Conservation (phyloP, 2,329 filamentous ascomycete species). For the Paracoccidioides brasiliensis region DNA sequence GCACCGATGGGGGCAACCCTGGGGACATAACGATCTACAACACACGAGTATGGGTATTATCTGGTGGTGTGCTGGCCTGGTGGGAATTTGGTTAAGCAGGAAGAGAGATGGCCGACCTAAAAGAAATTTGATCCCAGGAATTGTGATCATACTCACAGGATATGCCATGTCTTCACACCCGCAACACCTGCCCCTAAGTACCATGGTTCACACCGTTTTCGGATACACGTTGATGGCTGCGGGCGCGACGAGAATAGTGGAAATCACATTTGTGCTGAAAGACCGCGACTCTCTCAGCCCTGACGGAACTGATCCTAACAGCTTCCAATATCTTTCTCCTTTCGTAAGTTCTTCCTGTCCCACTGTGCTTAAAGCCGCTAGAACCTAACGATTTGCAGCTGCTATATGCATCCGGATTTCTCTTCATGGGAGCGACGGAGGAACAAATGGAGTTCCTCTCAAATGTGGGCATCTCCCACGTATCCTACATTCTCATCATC, state of each 20-base stretch:
- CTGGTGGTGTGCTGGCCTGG: slow-evolving; percentile 90
- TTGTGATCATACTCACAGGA: slow-evolving; percentile 83
- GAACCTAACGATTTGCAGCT: slow-evolving; percentile 41
- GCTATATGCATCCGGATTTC: slow-evolving; percentile 79
- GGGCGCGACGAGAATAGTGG: slow-evolving; percentile 71
- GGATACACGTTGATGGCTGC: slow-evolving; percentile 92
- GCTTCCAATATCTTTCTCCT: slow-evolving; percentile 57
- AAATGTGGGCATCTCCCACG: slow-evolving; percentile 65
- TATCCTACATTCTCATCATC: slow-evolving; percentile 82
- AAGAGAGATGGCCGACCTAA: slow-evolving; percentile 73
- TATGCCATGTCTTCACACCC: slow-evolving; percentile 93
- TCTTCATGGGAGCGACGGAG: slow-evolving; percentile 96
- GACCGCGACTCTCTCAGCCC: slow-evolving; percentile 54
- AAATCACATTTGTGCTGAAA: slow-evolving; percentile 74
- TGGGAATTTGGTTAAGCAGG: slow-evolving; percentile 83
- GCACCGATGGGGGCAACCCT: slow-evolving; percentile 78
- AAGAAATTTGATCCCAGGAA: slow-evolving; percentile 82
- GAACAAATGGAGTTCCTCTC: slow-evolving; percentile 80
- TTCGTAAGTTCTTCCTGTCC: slow-evolving; percentile 45
- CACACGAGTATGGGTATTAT: slow-evolving; percentile 99
- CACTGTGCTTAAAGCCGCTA: slow-evolving; percentile 7
- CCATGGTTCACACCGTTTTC: slow-evolving; percentile 77
- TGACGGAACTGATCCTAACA: slow-evolving; percentile 58
- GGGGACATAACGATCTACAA: slow-evolving; percentile 90
- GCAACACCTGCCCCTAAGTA: slow-evolving; percentile 69